Conservation (phyloP, 2,329 filamentous ascomycete genomes). For the Stagonosporopsis vannaccii region DNA sequence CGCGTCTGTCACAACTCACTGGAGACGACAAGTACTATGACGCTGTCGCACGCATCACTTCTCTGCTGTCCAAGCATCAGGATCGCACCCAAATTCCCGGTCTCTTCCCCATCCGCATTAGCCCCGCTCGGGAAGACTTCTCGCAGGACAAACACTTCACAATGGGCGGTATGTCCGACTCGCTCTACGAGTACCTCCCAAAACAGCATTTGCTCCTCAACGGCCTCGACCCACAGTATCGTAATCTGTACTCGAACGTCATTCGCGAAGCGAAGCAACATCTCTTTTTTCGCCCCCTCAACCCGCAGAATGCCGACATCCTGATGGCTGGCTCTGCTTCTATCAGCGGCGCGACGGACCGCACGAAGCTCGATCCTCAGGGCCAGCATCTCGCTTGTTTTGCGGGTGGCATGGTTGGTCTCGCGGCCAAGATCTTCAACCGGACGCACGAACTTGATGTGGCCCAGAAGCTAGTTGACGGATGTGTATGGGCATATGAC, state of each 20-base stretch:
- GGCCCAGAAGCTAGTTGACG: conserved; percentile 60
- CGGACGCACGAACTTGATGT: conserved; percentile 58
- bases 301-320: conserved; percentile 70
- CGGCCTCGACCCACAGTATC: conserved; percentile 75
- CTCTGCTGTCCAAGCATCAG: conserved; percentile 45
- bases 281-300: conserved; percentile 80
- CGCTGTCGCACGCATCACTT: conserved; percentile 47
- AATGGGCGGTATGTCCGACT: conserved; percentile 64
- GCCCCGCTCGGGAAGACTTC: conserved; percentile 41
- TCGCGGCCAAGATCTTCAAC: conserved; percentile 61
- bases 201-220: conserved; percentile 78
- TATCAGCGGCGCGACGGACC: conserved; percentile 51
- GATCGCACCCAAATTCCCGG: conserved; percentile 48
- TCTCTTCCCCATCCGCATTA: conserved; percentile 47
- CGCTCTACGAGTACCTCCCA: conserved; percentile 65
- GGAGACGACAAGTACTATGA: conserved; percentile 50
- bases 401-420: conserved; percentile 62
- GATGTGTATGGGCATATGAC: conserved; percentile 64
- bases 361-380: conserved; percentile 52
- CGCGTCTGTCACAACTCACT: conserved; percentile 49
- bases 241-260: conserved; percentile 72
- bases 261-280: conserved; percentile 73
- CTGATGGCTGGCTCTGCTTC: conserved; percentile 70
- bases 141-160: conserved; percentile 52
- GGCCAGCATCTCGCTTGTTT: conserved; percentile 63